Percentiles rank a stretch among this genome's conserved stretches.
Conservation (phyloP, 1,284 basidiomycete species). For the Naganishia albida region DNA sequence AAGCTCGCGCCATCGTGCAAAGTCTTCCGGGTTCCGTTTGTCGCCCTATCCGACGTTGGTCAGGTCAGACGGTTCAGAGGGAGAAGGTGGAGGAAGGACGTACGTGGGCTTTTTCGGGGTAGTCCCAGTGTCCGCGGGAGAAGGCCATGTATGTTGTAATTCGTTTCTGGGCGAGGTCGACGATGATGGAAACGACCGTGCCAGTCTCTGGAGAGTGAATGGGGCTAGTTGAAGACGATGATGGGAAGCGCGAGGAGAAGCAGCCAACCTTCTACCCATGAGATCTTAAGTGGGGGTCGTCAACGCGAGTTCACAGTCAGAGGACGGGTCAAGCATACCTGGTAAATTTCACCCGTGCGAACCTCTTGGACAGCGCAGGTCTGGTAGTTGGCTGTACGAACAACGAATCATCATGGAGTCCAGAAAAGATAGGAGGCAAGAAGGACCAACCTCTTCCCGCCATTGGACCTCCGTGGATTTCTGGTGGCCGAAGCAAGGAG, state of each 20-base stretch:
- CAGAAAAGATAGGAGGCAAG: not conserved
- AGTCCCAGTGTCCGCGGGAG: conserved; percentile 46
- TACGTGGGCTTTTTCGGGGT: conserved; percentile 36
- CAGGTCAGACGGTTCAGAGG: not conserved
- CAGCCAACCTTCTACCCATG: conserved; percentile 42
- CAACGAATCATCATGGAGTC: not conserved
- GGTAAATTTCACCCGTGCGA: conserved; percentile 24
- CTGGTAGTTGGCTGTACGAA: conserved; percentile 47
- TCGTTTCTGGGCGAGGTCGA: conserved; percentile 42
- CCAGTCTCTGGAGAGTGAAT: conserved; percentile 40
- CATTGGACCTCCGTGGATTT: conserved; percentile 8
- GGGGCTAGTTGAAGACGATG: not conserved
- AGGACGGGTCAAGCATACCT: not conserved
- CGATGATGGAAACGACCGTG: conserved; percentile 45
- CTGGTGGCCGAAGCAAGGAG: not conserved
- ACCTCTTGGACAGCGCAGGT: conserved; percentile 44
- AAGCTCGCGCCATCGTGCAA: conserved; percentile 45
- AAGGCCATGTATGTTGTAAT: conserved; percentile 49
- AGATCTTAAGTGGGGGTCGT: conserved; percentile 35
- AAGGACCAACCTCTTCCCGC: not conserved
- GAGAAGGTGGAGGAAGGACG: not conserved
- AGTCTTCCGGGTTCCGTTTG: conserved; percentile 46
- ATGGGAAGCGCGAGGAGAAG: not conserved
- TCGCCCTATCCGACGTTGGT: conserved; percentile 41
- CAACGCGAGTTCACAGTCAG: not conserved